Evolutionary conservation across 805 yeast genomes (phyloP).

Genomic region (Priceomyces melissophilus): DNA sequence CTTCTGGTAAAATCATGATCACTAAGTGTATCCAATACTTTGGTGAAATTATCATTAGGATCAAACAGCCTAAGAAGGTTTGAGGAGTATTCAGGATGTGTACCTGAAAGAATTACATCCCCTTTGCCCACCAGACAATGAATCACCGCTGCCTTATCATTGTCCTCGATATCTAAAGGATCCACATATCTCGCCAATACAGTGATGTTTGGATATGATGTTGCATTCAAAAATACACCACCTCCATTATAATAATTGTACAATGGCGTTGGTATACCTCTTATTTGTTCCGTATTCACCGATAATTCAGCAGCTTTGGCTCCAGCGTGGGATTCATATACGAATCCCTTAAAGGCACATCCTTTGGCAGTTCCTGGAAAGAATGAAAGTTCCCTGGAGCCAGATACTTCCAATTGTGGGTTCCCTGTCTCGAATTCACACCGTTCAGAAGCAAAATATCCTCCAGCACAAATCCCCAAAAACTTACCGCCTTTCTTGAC

Average conservation of each 20-base stretch:
- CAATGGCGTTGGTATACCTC: conserved; percentile 21
- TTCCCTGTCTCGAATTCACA: conserved; percentile 84
- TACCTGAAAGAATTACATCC: conserved; percentile 70
- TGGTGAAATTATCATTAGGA: conserved; percentile 24
- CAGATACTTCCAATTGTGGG: conserved; percentile 71
- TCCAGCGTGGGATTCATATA: conserved; percentile 74
- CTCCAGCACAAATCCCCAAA: conserved; percentile 95
- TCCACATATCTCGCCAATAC: conserved; percentile 69
- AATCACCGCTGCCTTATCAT: conserved; percentile 66
- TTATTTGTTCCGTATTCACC: conserved; percentile 32
- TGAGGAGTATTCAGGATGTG: conserved; percentile 86
- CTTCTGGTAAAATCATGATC: conserved; percentile 47
- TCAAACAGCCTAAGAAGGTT: conserved; percentile 39
- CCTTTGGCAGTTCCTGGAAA: conserved; percentile 86
- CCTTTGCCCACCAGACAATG: conserved; percentile 71
- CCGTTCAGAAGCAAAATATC: conserved; percentile 69
- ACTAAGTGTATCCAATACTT: conserved; percentile 33
- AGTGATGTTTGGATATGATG: conserved; percentile 55
- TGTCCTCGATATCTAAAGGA: conserved; percentile 46
- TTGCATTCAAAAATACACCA: conserved; percentile 76
- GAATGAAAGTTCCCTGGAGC: conserved; percentile 75
- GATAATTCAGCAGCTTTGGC: conserved; percentile 55
- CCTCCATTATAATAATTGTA: conserved; percentile 84
- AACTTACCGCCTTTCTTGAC: conserved; percentile 78
- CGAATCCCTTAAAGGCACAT: conserved; percentile 74